These are phyloP conservation scores for Elaeis guineensis DNA, from an alignment of 176 grass and related monocot genomes.

Conservation along the genomic window DNA sequence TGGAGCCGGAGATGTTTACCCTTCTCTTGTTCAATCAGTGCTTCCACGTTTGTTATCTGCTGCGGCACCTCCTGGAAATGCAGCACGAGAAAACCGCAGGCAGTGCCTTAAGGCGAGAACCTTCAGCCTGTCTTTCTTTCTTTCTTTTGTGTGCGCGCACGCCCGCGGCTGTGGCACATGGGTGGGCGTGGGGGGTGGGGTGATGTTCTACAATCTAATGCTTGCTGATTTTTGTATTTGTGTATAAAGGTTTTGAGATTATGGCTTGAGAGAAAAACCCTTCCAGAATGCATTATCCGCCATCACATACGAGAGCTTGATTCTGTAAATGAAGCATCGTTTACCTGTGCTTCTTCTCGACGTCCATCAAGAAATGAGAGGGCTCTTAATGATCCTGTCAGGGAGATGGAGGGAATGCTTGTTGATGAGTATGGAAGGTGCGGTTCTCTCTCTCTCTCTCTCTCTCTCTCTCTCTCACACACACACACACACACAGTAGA, in stretches of 20 bases:
- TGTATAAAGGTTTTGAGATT: conserved; percentile 78
- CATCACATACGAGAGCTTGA: conserved; percentile 88
- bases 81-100: conserved; percentile 90
- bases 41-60: conserved; percentile 67
- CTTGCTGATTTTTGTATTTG: background rate
- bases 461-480: background rate
- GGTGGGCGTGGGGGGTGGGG: background rate
- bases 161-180: too few species aligned
- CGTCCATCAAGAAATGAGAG: conserved; percentile 68
- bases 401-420: conserved; percentile 89
- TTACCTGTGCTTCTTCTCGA: conserved; percentile 48
- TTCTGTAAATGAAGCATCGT: conserved; percentile 64
- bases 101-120: conserved; percentile 90
- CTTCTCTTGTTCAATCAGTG: conserved; percentile 86
- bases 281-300: conserved; percentile 83
- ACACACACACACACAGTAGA: background rate
- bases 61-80: conserved; percentile 78
- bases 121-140: conserved; percentile 4
- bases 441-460: conserved; percentile 5
- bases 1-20: conserved; percentile 64
- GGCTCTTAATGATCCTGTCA: conserved; percentile 86
- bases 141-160: background rate
- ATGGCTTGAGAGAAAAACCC: conserved; percentile 90
- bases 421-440: conserved; percentile 99
- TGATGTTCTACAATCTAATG: background rate